phyloP scores from a whole-genome alignment of 768 basidiomycete genomes.

The Coprinopsis strossmayeri region DNA sequence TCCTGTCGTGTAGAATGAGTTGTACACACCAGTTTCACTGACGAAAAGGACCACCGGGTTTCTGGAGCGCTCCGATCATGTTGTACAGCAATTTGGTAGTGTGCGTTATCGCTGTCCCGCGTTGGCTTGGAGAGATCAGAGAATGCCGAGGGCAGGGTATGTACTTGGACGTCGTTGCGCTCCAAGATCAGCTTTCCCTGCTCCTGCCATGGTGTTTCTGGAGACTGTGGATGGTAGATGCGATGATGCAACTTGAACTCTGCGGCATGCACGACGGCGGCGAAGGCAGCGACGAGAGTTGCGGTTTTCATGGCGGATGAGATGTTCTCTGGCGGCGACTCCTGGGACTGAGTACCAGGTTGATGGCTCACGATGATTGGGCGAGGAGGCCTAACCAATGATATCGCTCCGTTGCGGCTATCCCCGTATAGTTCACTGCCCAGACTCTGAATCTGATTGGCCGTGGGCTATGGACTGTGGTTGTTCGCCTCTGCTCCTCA shows the following conservation, averaged over 20 bases:
- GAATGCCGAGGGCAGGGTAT: conserved; percentile 22
- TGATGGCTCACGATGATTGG: no score
- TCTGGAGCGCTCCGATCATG: conserved; percentile 34
- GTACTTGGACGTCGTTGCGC: conserved; percentile 28
- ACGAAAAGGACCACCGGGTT: conserved; percentile 48
- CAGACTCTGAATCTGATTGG: conserved; percentile 15
- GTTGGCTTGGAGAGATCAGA: conserved; percentile 27
- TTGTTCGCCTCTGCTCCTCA: conserved; percentile 6
- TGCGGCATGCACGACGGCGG: conserved; percentile 18
- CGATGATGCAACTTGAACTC: conserved; percentile 41
- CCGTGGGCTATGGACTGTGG: conserved; percentile 3
- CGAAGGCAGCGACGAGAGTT: conserved; percentile 11
- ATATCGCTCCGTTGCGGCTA: no score
- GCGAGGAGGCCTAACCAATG: no score
- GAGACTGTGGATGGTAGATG: conserved; percentile 39
- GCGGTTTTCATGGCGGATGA: conserved; percentile 14
- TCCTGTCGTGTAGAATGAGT: conserved; percentile 7
- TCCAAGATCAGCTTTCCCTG: conserved; percentile 35
- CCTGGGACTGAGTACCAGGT: no score
- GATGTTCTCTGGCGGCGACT: neutral
- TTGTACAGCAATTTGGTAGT: conserved; percentile 72
- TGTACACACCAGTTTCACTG: conserved; percentile 51
- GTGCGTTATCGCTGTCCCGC: conserved; percentile 31
- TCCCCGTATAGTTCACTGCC: no score
- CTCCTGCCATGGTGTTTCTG: conserved; percentile 31